phyloP scores from a whole-genome alignment of 148 eudicot species.

The Diospyros lotus region DNA sequence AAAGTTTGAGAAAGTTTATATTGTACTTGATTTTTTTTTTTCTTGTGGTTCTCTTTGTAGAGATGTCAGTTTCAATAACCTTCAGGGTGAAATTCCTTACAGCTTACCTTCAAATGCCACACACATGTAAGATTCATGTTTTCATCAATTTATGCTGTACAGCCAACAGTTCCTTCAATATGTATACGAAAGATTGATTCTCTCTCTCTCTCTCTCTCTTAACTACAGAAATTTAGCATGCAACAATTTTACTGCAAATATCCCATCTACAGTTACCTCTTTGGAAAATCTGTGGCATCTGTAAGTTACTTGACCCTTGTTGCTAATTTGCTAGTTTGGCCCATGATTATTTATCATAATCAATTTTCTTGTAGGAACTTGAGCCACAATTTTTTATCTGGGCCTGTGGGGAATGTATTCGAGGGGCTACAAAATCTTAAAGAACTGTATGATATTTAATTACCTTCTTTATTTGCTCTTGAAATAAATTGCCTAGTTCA shows the following conservation, averaged over 20 bases:
- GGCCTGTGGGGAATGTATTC: constrained; percentile 73
- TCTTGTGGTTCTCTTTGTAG: constrained; percentile 25
- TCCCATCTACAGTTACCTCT: constrained; percentile 61
- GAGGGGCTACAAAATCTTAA: constrained; percentile 51
- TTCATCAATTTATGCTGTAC: neutral
- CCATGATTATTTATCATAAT: constrained; percentile 6
- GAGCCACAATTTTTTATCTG: constrained; percentile 72
- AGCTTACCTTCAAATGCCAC: constrained; percentile 73
- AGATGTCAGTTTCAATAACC: constrained; percentile 67
- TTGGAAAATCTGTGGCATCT: constrained; percentile 64
- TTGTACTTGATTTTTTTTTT: neutral
- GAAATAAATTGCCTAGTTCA: no score
- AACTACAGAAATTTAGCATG: constrained; percentile 65
- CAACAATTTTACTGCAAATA: constrained; percentile 52
- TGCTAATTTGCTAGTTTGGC: neutral
- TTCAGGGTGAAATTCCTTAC: constrained; percentile 66
- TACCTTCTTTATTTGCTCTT: neutral
- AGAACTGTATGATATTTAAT: constrained; percentile 54
- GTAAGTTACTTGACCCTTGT: constrained; percentile 42
- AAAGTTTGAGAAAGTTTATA: neutral
- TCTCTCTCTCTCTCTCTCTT: neutral
- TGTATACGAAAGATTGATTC: neutral
- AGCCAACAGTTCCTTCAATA: neutral
- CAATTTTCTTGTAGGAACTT: constrained; percentile 59
- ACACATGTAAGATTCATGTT: constrained; percentile 50